Percentiles rank a stretch among this genome's conserved stretches.
These are phyloP conservation scores for Eutypella sp. DNA, from an alignment of 2,329 filamentous ascomycete species.

Conservation along the genomic window DNA sequence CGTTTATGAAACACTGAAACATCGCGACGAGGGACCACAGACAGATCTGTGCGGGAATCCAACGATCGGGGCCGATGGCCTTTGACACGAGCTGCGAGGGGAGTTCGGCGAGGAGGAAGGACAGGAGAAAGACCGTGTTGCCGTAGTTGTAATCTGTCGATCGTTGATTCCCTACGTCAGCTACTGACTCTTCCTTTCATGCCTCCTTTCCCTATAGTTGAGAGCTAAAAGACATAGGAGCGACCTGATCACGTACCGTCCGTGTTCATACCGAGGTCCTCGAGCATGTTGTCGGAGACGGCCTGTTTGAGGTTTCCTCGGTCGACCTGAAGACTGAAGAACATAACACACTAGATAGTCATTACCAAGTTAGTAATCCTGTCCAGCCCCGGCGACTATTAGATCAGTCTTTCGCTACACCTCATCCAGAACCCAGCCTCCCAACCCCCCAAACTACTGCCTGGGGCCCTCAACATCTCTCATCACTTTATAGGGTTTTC, in stretches of 20 bases:
- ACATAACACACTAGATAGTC: constrained; percentile 35
- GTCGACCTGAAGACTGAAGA: constrained; percentile 45
- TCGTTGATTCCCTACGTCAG: not conserved
- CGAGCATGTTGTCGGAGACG: constrained; percentile 41
- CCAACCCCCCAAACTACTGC: no score
- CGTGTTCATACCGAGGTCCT: constrained; percentile 35
- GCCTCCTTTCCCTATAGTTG: not conserved
- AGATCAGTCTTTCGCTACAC: not conserved
- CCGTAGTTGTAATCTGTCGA: constrained; percentile 43
- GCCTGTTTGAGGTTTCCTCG: constrained; percentile 40
- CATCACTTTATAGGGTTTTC: no score
- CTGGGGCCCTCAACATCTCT: no score
- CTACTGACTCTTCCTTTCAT: not conserved
- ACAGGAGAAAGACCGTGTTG: constrained; percentile 47
- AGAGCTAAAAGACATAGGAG: not conserved
- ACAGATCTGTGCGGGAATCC: constrained; percentile 17
- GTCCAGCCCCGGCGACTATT: no score
- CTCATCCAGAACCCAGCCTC: not conserved
- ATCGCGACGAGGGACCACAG: constrained; percentile 15
- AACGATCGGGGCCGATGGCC: constrained; percentile 27
- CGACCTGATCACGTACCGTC: constrained; percentile 28
- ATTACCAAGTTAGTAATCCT: not conserved
- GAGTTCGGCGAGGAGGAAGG: constrained; percentile 51
- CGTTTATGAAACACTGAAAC: constrained; percentile 14
- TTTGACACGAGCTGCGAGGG: constrained; percentile 56